Conservation (phyloP, 2,329 filamentous ascomycete species). For the Colletotrichum lindemuthianum region DNA sequence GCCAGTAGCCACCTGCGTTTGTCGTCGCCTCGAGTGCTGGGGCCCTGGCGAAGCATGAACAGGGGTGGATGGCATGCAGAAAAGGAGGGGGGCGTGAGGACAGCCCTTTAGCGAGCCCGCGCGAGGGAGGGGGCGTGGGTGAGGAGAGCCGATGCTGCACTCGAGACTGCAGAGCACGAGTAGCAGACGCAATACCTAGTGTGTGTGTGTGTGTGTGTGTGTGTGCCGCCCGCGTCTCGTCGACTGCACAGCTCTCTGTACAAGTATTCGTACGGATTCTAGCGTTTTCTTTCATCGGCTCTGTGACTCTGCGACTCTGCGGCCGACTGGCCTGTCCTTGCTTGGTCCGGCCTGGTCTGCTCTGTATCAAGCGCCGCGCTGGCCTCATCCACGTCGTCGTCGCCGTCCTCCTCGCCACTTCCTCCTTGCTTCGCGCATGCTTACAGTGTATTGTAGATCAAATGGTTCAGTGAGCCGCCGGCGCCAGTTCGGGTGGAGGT, state of each 20-base stretch:
- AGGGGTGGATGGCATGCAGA: constrained; percentile 32
- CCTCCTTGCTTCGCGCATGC: background rate
- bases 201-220: too few relatives aligned
- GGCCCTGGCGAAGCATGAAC: constrained; percentile 25
- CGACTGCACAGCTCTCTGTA: background rate
- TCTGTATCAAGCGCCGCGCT: background rate
- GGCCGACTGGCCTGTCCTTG: constrained; percentile 16
- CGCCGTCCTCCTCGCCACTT: background rate
- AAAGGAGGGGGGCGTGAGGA: constrained; percentile 28
- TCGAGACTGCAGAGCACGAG: background rate
- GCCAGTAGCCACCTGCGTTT: constrained; percentile 30
- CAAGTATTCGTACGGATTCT: background rate
- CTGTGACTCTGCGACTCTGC: background rate
- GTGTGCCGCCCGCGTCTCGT: too few relatives aligned
- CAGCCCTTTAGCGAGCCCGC: constrained; percentile 21
- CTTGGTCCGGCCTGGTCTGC: constrained; percentile 2
- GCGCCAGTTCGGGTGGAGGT: too few relatives aligned
- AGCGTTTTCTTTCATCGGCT: background rate
- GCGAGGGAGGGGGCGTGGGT: background rate
- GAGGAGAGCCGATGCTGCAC: background rate
- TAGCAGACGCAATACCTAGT: too few relatives aligned
- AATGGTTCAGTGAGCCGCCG: too few relatives aligned
- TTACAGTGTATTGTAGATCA: too few relatives aligned
- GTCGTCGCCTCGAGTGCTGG: constrained; percentile 24
- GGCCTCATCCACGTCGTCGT: constrained; percentile 8